These are phyloP conservation scores for Pseudocercospora cruenta DNA, from an alignment of 2,329 filamentous ascomycete species.

Conservation along the genomic window DNA sequence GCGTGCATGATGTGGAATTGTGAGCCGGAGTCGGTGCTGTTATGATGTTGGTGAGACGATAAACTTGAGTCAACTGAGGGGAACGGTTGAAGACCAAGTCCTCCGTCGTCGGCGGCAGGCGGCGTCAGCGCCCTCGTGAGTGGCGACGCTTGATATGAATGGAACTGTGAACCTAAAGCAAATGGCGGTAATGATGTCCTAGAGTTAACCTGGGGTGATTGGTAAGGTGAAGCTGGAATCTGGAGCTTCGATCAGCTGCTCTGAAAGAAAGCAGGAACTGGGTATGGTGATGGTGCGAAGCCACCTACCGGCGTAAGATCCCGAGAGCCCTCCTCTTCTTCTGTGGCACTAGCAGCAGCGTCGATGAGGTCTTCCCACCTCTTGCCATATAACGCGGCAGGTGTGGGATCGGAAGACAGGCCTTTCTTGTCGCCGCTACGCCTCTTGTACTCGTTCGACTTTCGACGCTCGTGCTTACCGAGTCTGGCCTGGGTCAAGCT, in stretches of 20 bases:
- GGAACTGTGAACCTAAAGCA: conserved; percentile 55
- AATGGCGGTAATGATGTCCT: conserved; percentile 66
- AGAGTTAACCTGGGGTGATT: conserved; percentile 55
- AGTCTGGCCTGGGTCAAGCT: conserved; percentile 80
- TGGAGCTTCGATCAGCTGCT: conserved; percentile 28
- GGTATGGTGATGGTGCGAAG: conserved; percentile 18
- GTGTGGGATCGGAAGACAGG: conserved; percentile 79
- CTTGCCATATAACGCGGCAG: conserved; percentile 74
- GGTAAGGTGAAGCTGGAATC: conserved; percentile 56
- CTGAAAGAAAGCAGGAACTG: conserved; percentile 8
- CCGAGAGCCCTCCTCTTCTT: conserved; percentile 74
- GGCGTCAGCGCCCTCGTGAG: conserved; percentile 89
- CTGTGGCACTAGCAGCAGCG: conserved; percentile 87
- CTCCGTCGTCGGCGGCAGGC: conserved; percentile 56
- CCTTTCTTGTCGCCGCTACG: conserved; percentile 78
- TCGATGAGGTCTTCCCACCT: conserved; percentile 97
- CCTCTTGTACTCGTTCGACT: conserved; percentile 74
- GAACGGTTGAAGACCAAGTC: conserved; percentile 67
- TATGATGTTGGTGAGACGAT: conserved; percentile 37
- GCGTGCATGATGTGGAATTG: conserved; percentile 61
- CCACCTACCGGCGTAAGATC: conserved; percentile 82
- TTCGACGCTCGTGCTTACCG: conserved; percentile 77
- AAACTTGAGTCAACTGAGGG: conserved; percentile 77
- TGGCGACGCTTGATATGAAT: conserved; percentile 83
- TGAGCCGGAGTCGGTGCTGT: conserved; percentile 61